Conservation (phyloP, 2,329 filamentous ascomycete species). For the Aspergillus hiratsukae region DNA sequence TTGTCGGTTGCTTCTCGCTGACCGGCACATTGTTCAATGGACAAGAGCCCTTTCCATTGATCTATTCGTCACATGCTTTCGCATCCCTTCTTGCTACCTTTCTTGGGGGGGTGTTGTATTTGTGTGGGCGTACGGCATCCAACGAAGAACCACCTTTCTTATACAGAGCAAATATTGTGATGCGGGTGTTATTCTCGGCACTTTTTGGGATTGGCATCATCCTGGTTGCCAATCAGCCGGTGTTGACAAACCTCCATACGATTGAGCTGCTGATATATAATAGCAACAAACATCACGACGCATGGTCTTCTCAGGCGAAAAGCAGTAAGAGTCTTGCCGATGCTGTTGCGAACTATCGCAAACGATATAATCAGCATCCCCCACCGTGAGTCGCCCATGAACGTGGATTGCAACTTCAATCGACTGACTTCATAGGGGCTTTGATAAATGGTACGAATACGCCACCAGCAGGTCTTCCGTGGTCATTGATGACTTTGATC, state of each 20-base stretch:
- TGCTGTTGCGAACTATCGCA: conserved; percentile 49
- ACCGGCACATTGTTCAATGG: conserved; percentile 29
- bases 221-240: conserved; percentile 39
- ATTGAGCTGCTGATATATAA: conserved; percentile 53
- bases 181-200: conserved; percentile 37
- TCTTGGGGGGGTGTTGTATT: conserved; percentile 24
- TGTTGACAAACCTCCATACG: conserved; percentile 46
- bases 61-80: conserved; percentile 23
- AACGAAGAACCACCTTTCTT: conserved; percentile 27
- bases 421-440: conserved; percentile 38
- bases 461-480: conserved; percentile 49
- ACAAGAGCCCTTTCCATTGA: conserved; percentile 29
- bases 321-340: conserved; percentile 46
- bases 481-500: conserved; percentile 58
- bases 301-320: conserved; percentile 46
- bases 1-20: conserved; percentile 32
- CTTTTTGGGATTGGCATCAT: conserved; percentile 41
- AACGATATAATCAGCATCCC: conserved; percentile 51
- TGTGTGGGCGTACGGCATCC: conserved; percentile 22
- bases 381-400: conserved; percentile 43
- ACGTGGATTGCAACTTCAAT: neutral
- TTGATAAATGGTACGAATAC: conserved; percentile 57
- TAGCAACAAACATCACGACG: conserved; percentile 45
- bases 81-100: conserved; percentile 30
- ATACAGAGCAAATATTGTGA: conserved; percentile 23